These are phyloP conservation scores for Sclerotinia subarctica DNA, from an alignment of 2,329 filamentous ascomycete species.

Conservation along the genomic window DNA sequence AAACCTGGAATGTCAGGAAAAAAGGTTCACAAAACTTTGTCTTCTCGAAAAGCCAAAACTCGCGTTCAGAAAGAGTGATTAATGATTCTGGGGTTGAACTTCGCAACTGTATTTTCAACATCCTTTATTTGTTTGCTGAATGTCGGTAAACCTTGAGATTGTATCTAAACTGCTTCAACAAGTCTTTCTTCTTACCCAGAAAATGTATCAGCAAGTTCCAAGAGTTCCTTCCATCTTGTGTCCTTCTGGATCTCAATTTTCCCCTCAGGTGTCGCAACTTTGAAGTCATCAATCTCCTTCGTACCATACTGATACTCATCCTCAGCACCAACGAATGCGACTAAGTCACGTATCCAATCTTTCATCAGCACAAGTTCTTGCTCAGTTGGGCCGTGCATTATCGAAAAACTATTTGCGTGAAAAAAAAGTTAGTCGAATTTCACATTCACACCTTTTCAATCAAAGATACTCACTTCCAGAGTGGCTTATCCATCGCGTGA, in stretches of 20 bases:
- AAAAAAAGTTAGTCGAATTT: not conserved
- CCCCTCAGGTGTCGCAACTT: constrained; percentile 39
- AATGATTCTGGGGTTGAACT: too few relatives aligned
- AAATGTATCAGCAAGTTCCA: constrained; percentile 36
- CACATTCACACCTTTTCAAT: not conserved
- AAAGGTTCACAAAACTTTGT: too few relatives aligned
- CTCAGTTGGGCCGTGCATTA: constrained; percentile 41
- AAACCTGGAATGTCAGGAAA: too few relatives aligned
- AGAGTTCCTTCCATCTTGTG: constrained; percentile 39
- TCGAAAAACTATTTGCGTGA: constrained; percentile 37
- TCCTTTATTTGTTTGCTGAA: too few relatives aligned
- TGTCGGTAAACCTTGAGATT: too few relatives aligned
- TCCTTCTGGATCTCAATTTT: constrained; percentile 41
- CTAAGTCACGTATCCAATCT: constrained; percentile 41
- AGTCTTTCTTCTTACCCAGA: constrained; percentile 23
- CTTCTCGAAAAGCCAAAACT: too few relatives aligned
- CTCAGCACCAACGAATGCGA: constrained; percentile 41
- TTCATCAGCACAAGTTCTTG: constrained; percentile 41
- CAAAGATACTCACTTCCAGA: constrained; percentile 42
- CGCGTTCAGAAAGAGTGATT: too few relatives aligned
- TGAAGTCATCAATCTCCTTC: constrained; percentile 39
- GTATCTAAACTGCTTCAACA: too few relatives aligned
- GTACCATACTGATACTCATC: constrained; percentile 40
- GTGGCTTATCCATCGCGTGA: constrained; percentile 44
- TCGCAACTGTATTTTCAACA: too few relatives aligned